Conservation (phyloP, 2,329 filamentous ascomycete genomes). For the Talaromyces marneffei region DNA sequence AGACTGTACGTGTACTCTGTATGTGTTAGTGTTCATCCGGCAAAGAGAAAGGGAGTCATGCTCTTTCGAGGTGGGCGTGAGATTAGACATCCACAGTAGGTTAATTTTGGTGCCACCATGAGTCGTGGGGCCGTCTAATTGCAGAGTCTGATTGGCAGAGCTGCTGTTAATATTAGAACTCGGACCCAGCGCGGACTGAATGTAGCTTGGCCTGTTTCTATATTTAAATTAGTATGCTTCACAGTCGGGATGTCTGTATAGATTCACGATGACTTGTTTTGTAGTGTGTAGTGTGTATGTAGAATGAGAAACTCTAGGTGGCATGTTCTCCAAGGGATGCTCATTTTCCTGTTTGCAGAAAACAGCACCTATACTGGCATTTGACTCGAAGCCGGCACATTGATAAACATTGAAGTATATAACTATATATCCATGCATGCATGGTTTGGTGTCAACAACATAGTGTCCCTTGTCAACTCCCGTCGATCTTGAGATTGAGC, state of each 20-base stretch:
- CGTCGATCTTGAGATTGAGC: too few species aligned
- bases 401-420: too few species aligned
- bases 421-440: too few species aligned
- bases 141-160: neutral
- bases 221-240: conserved; percentile 1
- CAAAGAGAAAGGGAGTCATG: too few species aligned
- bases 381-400: too few species aligned
- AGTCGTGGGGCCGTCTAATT: conserved; percentile 2
- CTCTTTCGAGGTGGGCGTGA: conserved; percentile 4
- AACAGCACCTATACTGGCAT: too few species aligned
- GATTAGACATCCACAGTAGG: neutral
- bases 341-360: too few species aligned
- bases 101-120: conserved; percentile 1
- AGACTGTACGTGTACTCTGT: too few species aligned
- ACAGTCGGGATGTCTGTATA: neutral
- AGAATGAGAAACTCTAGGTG: neutral
- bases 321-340: neutral
- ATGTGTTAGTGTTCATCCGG: too few species aligned
- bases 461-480: too few species aligned
- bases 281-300: neutral
- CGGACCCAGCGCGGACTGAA: neutral
- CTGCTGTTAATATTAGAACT: conserved; percentile 8
- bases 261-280: neutral
- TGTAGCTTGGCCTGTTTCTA: neutral
- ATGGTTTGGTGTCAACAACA: too few species aligned